These are phyloP conservation scores for Pestalotiopsis sp. DNA, from an alignment of 2,329 filamentous ascomycete genomes.

Conservation along the genomic window DNA sequence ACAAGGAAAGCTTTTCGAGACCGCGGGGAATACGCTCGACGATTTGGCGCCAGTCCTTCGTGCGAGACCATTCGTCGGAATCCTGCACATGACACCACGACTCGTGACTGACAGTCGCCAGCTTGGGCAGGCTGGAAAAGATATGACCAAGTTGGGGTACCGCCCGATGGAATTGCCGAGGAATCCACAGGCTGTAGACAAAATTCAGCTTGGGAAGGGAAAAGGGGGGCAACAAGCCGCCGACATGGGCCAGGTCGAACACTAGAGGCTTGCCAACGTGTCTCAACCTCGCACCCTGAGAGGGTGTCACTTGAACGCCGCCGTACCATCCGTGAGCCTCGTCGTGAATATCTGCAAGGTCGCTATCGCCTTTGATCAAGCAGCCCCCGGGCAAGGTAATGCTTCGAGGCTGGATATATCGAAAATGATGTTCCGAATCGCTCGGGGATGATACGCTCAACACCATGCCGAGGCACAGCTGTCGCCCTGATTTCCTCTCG, in stretches of 20 bases:
- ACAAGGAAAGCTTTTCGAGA: background rate
- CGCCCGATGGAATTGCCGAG: background rate
- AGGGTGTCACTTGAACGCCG: background rate
- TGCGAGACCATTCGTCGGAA: background rate
- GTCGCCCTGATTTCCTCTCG: background rate
- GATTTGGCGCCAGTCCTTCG: background rate
- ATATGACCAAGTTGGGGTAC: background rate
- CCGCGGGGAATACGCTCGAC: background rate
- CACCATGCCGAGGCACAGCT: background rate
- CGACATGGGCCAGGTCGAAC: background rate
- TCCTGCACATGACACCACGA: background rate
- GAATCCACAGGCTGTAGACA: background rate
- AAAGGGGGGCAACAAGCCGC: too few species aligned
- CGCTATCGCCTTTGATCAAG: too few species aligned
- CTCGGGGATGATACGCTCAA: background rate
- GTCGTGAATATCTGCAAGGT: too few species aligned
- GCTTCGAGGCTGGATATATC: background rate
- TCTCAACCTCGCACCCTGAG: background rate
- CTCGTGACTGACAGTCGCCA: background rate
- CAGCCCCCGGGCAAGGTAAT: too few species aligned
- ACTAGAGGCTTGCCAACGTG: background rate
- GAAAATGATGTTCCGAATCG: background rate
- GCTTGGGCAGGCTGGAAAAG: background rate
- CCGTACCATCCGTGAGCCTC: too few species aligned
- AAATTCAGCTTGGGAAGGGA: background rate